Evolutionary conservation across 2,329 filamentous ascomycete species (phyloP).

Genomic region (Aspergillus neotritici): DNA sequence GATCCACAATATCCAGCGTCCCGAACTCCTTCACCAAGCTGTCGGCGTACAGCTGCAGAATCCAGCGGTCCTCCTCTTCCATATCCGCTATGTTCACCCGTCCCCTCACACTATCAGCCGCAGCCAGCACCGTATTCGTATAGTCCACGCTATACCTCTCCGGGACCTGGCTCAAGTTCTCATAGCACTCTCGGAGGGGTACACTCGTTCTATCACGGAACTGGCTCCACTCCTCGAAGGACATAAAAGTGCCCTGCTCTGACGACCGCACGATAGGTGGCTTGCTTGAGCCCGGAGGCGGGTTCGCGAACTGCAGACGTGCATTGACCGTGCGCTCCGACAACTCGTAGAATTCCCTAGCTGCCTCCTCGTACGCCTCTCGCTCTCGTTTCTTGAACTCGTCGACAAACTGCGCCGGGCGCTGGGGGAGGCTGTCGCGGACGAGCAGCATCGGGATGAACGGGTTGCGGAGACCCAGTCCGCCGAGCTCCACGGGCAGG

Average conservation of each 20-base stretch:
- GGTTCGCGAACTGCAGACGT: neutral
- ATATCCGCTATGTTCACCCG: neutral
- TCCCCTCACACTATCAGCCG: slow-evolving; percentile 10
- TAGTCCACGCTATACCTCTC: slow-evolving; percentile 7
- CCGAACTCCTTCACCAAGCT: slow-evolving; percentile 32
- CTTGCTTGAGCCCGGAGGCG: slow-evolving; percentile 1
- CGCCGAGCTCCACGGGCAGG: slow-evolving; percentile 43
- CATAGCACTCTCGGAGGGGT: slow-evolving; percentile 18
- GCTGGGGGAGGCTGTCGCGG: slow-evolving; percentile 25
- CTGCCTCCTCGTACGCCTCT: slow-evolving; percentile 15
- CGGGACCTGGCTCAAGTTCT: slow-evolving; percentile 21
- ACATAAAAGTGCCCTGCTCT: slow-evolving; percentile 26
- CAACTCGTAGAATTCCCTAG: slow-evolving; percentile 21
- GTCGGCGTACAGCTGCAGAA: slow-evolving; percentile 31
- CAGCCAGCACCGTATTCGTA: slow-evolving; percentile 20
- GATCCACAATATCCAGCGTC: slow-evolving; percentile 36
- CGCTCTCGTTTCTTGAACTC: slow-evolving; percentile 21
- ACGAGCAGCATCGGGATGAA: slow-evolving; percentile 41
- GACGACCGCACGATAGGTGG: slow-evolving; percentile 5
- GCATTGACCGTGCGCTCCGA: slow-evolving; percentile 4
- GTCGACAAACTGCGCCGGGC: slow-evolving; percentile 13
- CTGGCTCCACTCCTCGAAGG: slow-evolving; percentile 33
- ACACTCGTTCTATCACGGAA: slow-evolving; percentile 24
- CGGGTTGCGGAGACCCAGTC: slow-evolving; percentile 45
- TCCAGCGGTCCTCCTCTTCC: slow-evolving; percentile 24